Evolutionary conservation across 371 early-diverging fungal genomes (phyloP), one percentile per base, ranked within the genome.

Genomic region (Mucor lusitanicus): DNA sequence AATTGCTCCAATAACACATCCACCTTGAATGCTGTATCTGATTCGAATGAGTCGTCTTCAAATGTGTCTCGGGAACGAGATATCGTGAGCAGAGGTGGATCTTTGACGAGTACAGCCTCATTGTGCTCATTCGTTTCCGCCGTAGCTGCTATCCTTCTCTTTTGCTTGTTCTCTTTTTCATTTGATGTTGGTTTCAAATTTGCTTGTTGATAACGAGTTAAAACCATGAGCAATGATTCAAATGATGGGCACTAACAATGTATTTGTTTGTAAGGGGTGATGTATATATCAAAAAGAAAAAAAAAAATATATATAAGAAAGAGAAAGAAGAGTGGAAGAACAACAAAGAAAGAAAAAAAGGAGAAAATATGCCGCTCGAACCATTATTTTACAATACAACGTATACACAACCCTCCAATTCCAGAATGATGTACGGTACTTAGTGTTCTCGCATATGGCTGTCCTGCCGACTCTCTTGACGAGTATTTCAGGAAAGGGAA

Each of bases 1-100:
- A 81, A 64, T 64, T 78, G 79, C 42, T 81, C 81, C 25, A 81
- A 50, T 13, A 78, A 65, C n/a, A 65, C 68, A 40, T 73, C 81
- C 8, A 81, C 72, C 61, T 70, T 73, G 23, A 76, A 50, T 6
- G 68, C 60, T 4, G 67, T 54, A 37, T 69, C 59, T 30, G 53
- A 21, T 27, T 65, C 53, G 25, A 15, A 46, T 25, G 40, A 7
- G 17, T 70, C 69, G 28, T 73, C 77, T 12, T 68, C 66, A 23
- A 72, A 67, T 13, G 63, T 62, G 59, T 70, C 72, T 59, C 68
- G 68, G 23, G 79, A 72, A 64, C 70, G 71, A 58, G 70, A 70
- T 37, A 79, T 76, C 27, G 68, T 74, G 25, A 72, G 53, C 27
- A 74, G 57, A 13, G 77, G 77, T 32, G 76, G 75, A 67, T 79